phyloP scores from a whole-genome alignment of 148 eudicot species.

The Salicornia ramosissima region DNA sequence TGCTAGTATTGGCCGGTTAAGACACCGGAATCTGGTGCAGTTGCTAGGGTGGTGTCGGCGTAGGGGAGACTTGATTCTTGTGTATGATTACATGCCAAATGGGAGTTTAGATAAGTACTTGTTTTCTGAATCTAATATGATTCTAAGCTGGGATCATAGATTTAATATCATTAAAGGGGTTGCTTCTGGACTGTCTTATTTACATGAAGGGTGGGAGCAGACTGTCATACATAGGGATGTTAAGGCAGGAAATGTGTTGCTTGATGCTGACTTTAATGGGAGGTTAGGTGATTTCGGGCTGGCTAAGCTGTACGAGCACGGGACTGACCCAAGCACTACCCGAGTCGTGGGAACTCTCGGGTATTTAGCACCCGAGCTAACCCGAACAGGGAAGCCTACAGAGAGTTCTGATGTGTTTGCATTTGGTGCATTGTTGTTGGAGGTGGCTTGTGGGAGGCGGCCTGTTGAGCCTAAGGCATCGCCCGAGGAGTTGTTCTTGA shows the following conservation, averaged over 20 bases:
- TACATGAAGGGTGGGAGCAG: conserved; percentile 87
- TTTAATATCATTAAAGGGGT: conserved; percentile 72
- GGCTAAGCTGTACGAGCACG: conserved; percentile 75
- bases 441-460: conserved; percentile 76
- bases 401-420: conserved; percentile 71
- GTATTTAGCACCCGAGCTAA: conserved; percentile 77
- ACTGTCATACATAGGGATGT: conserved; percentile 78
- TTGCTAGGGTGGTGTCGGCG: conserved; percentile 76
- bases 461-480: conserved; percentile 64
- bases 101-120: conserved; percentile 72
- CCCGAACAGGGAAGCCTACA: conserved; percentile 83
- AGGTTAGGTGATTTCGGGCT: conserved; percentile 74
- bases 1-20: conserved; percentile 57
- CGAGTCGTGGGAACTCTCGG: conserved; percentile 85
- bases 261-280: conserved; percentile 62
- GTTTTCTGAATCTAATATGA: conserved; percentile 34
- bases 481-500: conserved; percentile 71
- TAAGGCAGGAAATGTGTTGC: conserved; percentile 68
- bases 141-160: conserved; percentile 63
- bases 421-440: conserved; percentile 79
- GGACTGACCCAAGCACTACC: conserved; percentile 61
- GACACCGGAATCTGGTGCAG: conserved; percentile 69
- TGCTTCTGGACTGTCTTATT: conserved; percentile 60
- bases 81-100: conserved; percentile 83
- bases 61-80: conserved; percentile 58